Percentiles rank a stretch among this genome's conserved stretches.
These are phyloP conservation scores for Myxozyma kluyveri DNA, from an alignment of 805 yeast genomes.

Conservation along the genomic window DNA sequence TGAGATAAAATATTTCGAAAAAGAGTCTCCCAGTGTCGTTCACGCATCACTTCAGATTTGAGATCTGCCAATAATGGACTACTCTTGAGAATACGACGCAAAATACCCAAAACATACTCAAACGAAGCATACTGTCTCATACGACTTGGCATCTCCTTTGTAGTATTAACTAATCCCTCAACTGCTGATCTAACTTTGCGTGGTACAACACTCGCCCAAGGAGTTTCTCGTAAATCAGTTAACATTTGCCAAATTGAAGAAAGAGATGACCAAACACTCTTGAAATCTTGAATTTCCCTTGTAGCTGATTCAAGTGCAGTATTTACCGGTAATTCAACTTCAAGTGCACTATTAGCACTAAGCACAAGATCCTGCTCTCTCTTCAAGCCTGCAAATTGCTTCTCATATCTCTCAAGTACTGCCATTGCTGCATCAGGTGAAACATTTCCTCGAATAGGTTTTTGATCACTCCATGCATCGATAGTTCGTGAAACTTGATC, in stretches of 20 bases:
- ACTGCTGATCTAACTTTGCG: constrained; percentile 47
- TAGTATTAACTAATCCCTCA: constrained; percentile 48
- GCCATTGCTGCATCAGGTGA: constrained; percentile 33
- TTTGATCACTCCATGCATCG: constrained; percentile 31
- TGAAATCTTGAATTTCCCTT: constrained; percentile 56
- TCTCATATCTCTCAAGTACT: constrained; percentile 35
- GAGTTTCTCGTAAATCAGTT: constrained; percentile 42
- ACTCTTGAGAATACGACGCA: constrained; percentile 45
- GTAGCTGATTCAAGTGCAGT: constrained; percentile 38
- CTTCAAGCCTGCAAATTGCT: constrained; percentile 21
- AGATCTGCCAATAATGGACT: constrained; percentile 46
- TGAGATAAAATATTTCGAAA: constrained; percentile 4
- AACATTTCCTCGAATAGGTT: constrained; percentile 36
- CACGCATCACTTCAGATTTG: constrained; percentile 55
- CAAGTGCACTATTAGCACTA: constrained; percentile 41
- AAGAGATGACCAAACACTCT: constrained; percentile 62
- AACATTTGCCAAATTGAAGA: constrained; percentile 51
- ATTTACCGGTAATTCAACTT: constrained; percentile 36
- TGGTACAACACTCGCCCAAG: constrained; percentile 53
- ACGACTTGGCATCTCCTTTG: constrained; percentile 55
- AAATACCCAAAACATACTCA: constrained; percentile 50
- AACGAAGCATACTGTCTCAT: constrained; percentile 69
- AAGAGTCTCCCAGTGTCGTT: constrained; percentile 60
- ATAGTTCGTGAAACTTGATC: constrained; percentile 11
- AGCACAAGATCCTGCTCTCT: constrained; percentile 31